Evolutionary conservation across 2,329 filamentous ascomycete genomes (phyloP).

Genomic region (Tolypocladium cylindrosporum): DNA sequence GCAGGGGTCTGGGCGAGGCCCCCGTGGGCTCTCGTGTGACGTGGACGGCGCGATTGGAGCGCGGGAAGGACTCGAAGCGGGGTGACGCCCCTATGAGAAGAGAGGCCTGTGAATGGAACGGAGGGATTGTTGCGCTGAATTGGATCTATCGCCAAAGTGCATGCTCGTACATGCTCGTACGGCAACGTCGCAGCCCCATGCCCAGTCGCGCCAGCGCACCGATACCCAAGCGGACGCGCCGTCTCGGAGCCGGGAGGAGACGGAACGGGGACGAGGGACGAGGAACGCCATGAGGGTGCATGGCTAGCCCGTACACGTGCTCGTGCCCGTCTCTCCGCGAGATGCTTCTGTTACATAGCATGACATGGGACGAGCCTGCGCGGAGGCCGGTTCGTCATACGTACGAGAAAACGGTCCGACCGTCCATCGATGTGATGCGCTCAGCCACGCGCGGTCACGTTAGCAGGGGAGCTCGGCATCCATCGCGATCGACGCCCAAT

Average conservation of each 20-base stretch:
- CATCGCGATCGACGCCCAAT: neutral
- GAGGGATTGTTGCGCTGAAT: neutral
- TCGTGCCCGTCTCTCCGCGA: neutral
- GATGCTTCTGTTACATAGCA: neutral
- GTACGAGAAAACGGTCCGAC: neutral
- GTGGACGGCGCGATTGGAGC: constrained; percentile 4
- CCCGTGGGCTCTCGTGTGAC: constrained; percentile 4
- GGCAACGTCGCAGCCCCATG: no score
- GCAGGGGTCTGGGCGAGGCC: neutral
- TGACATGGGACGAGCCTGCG: neutral
- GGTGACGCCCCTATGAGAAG: neutral
- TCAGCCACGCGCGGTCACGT: neutral
- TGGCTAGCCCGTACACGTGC: neutral
- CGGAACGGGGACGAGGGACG: neutral
- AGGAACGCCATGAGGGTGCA: neutral
- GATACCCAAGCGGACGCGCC: neutral
- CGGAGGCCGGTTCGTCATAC: neutral
- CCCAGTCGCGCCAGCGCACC: no score
- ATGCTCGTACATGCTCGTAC: no score
- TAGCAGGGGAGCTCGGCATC: neutral
- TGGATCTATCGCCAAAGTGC: no score
- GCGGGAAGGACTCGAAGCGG: constrained; percentile 1
- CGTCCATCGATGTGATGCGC: neutral
- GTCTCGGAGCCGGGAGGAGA: neutral
- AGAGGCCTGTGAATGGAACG: neutral